Evolutionary conservation across 768 basidiomycete species (phyloP).

Genomic region (Leucogyrophana mollusca): DNA sequence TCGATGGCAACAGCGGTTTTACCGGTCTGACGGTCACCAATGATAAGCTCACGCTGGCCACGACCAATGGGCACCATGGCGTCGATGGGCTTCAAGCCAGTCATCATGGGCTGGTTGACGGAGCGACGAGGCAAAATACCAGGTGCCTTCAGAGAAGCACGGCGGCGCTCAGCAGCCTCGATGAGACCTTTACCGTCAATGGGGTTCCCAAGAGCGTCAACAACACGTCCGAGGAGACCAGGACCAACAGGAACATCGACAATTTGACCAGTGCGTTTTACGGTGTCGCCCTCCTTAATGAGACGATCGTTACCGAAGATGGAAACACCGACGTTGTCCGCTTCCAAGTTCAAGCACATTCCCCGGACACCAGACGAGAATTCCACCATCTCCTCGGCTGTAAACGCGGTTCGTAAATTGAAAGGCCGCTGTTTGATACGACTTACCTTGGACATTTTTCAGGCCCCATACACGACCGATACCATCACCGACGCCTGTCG

Average conservation of each 20-base stretch:
- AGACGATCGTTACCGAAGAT: slow-evolving; percentile 98
- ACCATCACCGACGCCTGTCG: slow-evolving; percentile 96
- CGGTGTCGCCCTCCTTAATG: slow-evolving; percentile 99
- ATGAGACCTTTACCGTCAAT: slow-evolving; percentile 99
- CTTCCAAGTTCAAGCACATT: slow-evolving; percentile 99
- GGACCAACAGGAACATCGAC: slow-evolving; percentile 99
- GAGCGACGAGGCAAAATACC: slow-evolving; percentile 99
- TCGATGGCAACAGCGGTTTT: slow-evolving; percentile 99
- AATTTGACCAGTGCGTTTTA: slow-evolving; percentile 99
- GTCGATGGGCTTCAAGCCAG: slow-evolving; percentile 99
- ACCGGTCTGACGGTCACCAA: slow-evolving; percentile 99
- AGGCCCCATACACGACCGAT: slow-evolving; percentile 99
- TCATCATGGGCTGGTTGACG: slow-evolving; percentile 99
- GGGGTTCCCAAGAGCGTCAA: slow-evolving; percentile 99
- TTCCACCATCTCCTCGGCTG: slow-evolving; percentile 99
- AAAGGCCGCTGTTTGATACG: neutral
- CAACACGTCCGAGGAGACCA: slow-evolving; percentile 96
- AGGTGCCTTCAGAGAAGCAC: slow-evolving; percentile 97
- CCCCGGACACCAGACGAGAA: slow-evolving; percentile 99
- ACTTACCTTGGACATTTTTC: slow-evolving; percentile 94
- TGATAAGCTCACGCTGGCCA: slow-evolving; percentile 99
- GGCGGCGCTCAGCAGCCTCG: slow-evolving; percentile 88
- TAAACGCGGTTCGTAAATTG: slow-evolving; percentile 8
- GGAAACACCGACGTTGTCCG: slow-evolving; percentile 99
- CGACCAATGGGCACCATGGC: slow-evolving; percentile 99